phyloP scores from a whole-genome alignment of 2,329 filamentous ascomycete species.

The Huntiella savannae region DNA sequence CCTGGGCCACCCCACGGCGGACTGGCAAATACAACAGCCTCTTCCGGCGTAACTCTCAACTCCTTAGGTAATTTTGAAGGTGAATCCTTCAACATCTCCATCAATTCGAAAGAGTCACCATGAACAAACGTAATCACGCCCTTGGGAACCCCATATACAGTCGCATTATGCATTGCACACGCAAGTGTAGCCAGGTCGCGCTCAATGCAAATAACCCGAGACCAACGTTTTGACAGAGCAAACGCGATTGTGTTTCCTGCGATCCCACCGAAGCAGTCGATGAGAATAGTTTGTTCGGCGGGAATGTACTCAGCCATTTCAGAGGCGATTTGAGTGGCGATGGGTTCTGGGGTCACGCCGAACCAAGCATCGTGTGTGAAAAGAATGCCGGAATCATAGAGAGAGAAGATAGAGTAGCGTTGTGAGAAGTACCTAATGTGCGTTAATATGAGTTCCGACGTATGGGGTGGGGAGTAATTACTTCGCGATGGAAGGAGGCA shows the following conservation, averaged over 20 bases:
- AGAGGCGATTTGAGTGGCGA: conserved; percentile 61
- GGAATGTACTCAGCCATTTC: conserved; percentile 41
- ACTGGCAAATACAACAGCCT: conserved; percentile 34
- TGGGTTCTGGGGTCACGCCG: conserved; percentile 81
- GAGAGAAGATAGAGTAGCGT: conserved; percentile 68
- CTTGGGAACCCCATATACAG: conserved; percentile 59
- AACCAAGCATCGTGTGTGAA: conserved; percentile 95
- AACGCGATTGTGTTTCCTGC: conserved; percentile 95
- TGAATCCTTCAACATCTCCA: conserved; percentile 12
- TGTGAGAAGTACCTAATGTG: conserved; percentile 67
- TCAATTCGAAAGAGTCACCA: conserved; percentile 56
- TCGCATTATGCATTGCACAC: conserved; percentile 84
- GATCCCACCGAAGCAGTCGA: conserved; percentile 81
- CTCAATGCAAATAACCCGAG: conserved; percentile 74
- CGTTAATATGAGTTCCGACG: not conserved
- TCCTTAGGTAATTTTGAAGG: conserved; percentile 21
- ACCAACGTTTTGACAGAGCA: conserved; percentile 60
- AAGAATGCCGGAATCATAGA: conserved; percentile 72
- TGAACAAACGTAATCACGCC: conserved; percentile 64
- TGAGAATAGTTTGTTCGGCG: conserved; percentile 42
- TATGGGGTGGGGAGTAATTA: not conserved
- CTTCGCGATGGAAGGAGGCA: conserved; percentile 49
- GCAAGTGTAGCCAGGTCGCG: conserved; percentile 60
- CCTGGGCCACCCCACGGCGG: conserved; percentile 42
- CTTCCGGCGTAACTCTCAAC: conserved; percentile 22